Base-by-base conservation (phyloP, 2,329 filamentous ascomycete species). In the Cordyceps militaris region DNA sequence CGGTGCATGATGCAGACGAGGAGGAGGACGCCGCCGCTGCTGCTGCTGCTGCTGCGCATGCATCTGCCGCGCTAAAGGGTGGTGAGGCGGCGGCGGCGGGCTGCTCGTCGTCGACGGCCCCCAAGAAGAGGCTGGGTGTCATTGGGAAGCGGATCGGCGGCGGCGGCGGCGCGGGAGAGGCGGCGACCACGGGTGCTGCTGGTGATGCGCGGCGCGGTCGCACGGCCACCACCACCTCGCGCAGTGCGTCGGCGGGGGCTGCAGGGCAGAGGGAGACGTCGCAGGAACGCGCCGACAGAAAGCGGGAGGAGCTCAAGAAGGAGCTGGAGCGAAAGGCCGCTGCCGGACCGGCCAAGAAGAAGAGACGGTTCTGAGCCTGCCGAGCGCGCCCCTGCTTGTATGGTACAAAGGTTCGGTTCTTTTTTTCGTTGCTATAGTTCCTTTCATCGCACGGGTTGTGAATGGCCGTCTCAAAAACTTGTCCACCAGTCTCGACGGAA, bases 281-380 rank as follows among this genome's bases (percentile, higher is more conserved):
- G 3, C 69, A 72, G 61, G 75, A 79, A 52, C 68, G 74, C 26
- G 78, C 79, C 3, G 76, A 80, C 59, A 71, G 77, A 36, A 78
- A 76, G 60, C 73, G 80, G 51, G 72, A 74, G n/a, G 78, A 83
- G 62, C 67, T 81, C 28, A 76, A 79, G 57, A 73, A 70, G 57
- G 77, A 83, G 36, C 67, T 97, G 14, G 75, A 81, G 61, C 75
- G 66, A 59, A 79, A 79, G 63, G 74, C 74, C 3, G 73, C 76
- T 0, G 74, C 74, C 19, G 76, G 76, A 1, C 81, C 81, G 4
- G 73, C 71, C 7, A 80, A 77, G 67, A 84, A 84, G 71, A 83
- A 81, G 69, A 72, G 81, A 44, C 79, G 74, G 52, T 83, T 83
- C 60, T 84, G 66, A 51, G 7, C 9, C 13, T n/a, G 13, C 19